These are phyloP conservation scores for Saturnispora dispora DNA, from an alignment of 805 yeast genomes.

Conservation along the genomic window DNA sequence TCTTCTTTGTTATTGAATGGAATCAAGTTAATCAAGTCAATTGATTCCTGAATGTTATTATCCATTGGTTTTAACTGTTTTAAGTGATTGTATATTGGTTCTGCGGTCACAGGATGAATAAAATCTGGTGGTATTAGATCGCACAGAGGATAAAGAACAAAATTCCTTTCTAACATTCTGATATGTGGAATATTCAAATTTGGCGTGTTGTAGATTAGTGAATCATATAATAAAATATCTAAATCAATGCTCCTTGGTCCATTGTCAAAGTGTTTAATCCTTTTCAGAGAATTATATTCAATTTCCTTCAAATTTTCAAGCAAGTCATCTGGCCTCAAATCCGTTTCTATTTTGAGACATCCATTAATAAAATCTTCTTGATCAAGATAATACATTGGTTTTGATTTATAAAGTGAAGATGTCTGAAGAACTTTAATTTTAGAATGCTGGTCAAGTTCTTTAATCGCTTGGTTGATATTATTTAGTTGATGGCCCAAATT, in stretches of 20 bases:
- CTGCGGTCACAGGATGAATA: constrained; percentile 80
- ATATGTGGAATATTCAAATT: constrained; percentile 76
- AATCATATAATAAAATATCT: constrained; percentile 73
- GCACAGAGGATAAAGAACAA: constrained; percentile 82
- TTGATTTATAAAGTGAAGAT: constrained; percentile 77
- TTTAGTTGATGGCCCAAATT: constrained; percentile 65
- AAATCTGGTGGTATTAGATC: constrained; percentile 62
- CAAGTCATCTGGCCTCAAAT: constrained; percentile 53
- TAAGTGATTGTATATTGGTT: constrained; percentile 64
- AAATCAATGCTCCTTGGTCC: constrained; percentile 91
- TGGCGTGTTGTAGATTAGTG: constrained; percentile 42
- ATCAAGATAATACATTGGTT: constrained; percentile 82
- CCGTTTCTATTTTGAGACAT: constrained; percentile 57
- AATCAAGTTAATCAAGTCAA: constrained; percentile 38
- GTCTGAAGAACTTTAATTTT: constrained; percentile 44
- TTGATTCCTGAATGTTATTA: constrained; percentile 40
- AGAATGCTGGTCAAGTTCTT: constrained; percentile 28
- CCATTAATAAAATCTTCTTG: constrained; percentile 85
- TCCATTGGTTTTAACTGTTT: constrained; percentile 30
- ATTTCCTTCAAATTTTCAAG: constrained; percentile 57
- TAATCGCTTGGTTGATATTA: constrained; percentile 52
- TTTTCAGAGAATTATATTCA: constrained; percentile 59
- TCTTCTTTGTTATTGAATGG: constrained; percentile 30
- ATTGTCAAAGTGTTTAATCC: constrained; percentile 75
- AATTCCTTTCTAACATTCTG: constrained; percentile 79